Percentiles rank a stretch among this genome's conserved stretches.
phyloP scores from a whole-genome alignment of 768 basidiomycete genomes.

The Rhizopogon rudus region DNA sequence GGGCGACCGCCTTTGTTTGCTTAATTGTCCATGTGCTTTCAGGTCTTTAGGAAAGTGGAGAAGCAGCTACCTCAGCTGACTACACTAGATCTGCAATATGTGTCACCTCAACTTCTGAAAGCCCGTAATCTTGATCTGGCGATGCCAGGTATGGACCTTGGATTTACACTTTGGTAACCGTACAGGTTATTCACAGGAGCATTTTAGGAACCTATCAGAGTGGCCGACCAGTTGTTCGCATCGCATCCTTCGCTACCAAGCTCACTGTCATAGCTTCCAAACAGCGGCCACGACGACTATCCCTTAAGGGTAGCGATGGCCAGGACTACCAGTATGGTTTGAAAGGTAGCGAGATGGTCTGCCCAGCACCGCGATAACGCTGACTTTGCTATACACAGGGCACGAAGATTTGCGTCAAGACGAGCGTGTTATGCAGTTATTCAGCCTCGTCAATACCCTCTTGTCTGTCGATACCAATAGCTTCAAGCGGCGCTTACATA shows the following conservation, averaged over 20 bases:
- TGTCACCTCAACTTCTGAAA: constrained; percentile 87
- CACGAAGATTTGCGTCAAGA: constrained; percentile 99
- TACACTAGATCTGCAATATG: constrained; percentile 92
- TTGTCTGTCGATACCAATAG: constrained; percentile 90
- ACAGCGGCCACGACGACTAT: constrained; percentile 88
- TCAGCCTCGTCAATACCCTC: constrained; percentile 93
- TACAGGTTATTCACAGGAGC: neutral
- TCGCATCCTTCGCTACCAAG: constrained; percentile 82
- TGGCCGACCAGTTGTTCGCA: constrained; percentile 77
- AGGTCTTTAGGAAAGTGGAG: constrained; percentile 96
- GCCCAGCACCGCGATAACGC: neutral
- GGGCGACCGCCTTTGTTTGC: neutral
- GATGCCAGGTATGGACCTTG: constrained; percentile 67
- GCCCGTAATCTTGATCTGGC: constrained; percentile 89
- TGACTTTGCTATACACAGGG: constrained; percentile 40
- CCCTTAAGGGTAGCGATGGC: constrained; percentile 86
- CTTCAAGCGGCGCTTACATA: constrained; percentile 93
- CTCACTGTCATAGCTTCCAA: constrained; percentile 94
- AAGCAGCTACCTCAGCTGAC: constrained; percentile 88
- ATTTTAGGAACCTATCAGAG: constrained; percentile 83
- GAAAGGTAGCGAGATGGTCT: constrained; percentile 57
- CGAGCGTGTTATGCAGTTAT: constrained; percentile 98
- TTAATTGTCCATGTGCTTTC: neutral
- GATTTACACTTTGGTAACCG: neutral
- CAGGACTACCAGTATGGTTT: constrained; percentile 88